phyloP scores from a whole-genome alignment of 495 filamentous ascomycete species.

The Thozetella sp. region DNA sequence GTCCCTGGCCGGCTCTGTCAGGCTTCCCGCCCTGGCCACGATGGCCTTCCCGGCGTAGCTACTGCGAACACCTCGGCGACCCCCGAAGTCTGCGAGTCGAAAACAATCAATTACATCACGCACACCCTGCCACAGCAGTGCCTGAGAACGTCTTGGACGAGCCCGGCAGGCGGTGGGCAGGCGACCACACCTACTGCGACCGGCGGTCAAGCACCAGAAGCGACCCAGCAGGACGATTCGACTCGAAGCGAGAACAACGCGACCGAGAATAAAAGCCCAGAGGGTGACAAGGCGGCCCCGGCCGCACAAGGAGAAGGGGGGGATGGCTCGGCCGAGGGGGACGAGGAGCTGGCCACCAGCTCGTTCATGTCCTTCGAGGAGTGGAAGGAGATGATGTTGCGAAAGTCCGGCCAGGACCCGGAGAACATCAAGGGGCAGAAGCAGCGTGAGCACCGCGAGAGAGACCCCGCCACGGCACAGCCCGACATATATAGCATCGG shows the following conservation, averaged over 20 bases:
- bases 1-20: constrained; percentile 15
- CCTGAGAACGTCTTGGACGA: constrained; percentile 49
- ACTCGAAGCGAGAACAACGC: background rate
- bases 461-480: constrained; percentile 24
- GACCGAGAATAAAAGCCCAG: constrained; percentile 5
- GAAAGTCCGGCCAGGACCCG: constrained; percentile 80
- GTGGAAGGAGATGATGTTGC: constrained; percentile 95
- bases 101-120: constrained; percentile 81
- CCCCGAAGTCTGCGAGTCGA: constrained; percentile 55
- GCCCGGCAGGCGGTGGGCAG: constrained; percentile 14
- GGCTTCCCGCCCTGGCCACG: constrained; percentile 14
- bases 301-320: constrained; percentile 7
- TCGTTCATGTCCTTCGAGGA: constrained; percentile 97
- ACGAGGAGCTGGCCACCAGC: constrained; percentile 69
- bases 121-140: constrained; percentile 80
- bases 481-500: constrained; percentile 57
- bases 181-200: constrained; percentile 9
- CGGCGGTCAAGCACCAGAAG: background rate
- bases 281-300: constrained; percentile 6
- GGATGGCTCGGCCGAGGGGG: constrained; percentile 18
- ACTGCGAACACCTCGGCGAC: constrained; percentile 7
- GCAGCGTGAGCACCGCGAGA: constrained; percentile 33
- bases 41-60: constrained; percentile 8
- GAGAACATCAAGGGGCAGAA: constrained; percentile 65
- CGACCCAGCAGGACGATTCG: background rate